phyloP scores from a whole-genome alignment of 192 early-diverging fungal species.

The Glomus cerebriforme region DNA sequence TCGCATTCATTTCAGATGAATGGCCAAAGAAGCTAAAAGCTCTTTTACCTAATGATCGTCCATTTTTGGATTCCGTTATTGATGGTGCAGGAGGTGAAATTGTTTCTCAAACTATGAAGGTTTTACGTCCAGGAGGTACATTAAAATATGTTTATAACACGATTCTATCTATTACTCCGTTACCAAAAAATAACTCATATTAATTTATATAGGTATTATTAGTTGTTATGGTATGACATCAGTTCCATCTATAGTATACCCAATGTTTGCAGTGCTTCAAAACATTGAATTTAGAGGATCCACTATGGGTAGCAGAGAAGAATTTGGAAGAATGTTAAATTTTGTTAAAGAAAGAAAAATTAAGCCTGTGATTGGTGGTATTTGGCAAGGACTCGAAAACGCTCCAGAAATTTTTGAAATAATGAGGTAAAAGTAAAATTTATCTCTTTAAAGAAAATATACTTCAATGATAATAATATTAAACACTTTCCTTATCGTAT shows the following conservation, averaged over 20 bases:
- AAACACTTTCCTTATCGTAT: not conserved
- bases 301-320: slow-evolving; percentile 65
- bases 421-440: not conserved
- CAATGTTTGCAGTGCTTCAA: slow-evolving; percentile 46
- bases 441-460: not conserved
- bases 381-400: slow-evolving; percentile 51
- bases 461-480: no score
- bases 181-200: not conserved
- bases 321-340: slow-evolving; percentile 62
- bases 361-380: slow-evolving; percentile 54
- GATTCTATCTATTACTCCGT: slow-evolving; percentile 39
- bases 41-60: slow-evolving; percentile 33
- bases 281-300: slow-evolving; percentile 63
- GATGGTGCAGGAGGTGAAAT: slow-evolving; percentile 68
- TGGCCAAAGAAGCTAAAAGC: slow-evolving; percentile 51
- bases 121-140: slow-evolving; percentile 55
- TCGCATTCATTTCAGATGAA: slow-evolving; percentile 36
- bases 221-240: not conserved
- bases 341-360: slow-evolving; percentile 62
- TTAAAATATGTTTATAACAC: slow-evolving; percentile 51
- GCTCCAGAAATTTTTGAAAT: not conserved
- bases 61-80: slow-evolving; percentile 54
- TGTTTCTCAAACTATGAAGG: slow-evolving; percentile 40
- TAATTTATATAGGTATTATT: not conserved
- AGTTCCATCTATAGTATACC: not conserved